A percentile compares a stretch with the other conserved stretches of the same genome.
Conservation (phyloP, 352 stramenopile species). For the Phytophthora vignae region DNA sequence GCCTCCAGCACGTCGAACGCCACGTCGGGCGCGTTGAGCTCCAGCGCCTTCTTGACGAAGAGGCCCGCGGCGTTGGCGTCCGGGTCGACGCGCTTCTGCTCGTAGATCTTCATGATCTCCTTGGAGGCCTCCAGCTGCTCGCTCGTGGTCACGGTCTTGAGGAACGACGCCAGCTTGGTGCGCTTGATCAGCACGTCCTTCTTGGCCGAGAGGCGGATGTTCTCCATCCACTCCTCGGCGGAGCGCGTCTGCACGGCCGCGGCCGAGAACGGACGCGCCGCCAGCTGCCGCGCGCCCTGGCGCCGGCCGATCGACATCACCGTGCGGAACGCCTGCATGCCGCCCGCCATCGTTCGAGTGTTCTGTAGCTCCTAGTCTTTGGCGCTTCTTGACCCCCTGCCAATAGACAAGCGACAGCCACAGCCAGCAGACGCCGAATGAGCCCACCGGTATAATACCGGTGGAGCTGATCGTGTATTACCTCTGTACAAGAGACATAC, state of each 20-base stretch:
- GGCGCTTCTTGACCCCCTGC: background rate
- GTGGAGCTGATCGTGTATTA: background rate
- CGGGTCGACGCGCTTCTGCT: slow-evolving; percentile 85
- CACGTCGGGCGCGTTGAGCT: slow-evolving; percentile 75
- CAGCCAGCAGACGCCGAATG: slow-evolving; percentile 5
- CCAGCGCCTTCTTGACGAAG: slow-evolving; percentile 87
- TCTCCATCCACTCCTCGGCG: slow-evolving; percentile 82
- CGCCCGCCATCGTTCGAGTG: slow-evolving; percentile 22
- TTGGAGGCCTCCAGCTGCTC: slow-evolving; percentile 83
- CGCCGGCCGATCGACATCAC: slow-evolving; percentile 63
- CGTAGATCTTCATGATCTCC: slow-evolving; percentile 91
- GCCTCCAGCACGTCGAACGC: slow-evolving; percentile 81
- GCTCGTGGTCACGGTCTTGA: slow-evolving; percentile 84
- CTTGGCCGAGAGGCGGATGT: slow-evolving; percentile 75
- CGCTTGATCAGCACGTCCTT: slow-evolving; percentile 86
- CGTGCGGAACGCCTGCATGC: slow-evolving; percentile 78
- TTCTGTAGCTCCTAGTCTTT: no score
- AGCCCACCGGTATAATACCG: background rate
- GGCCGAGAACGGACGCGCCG: slow-evolving; percentile 40
- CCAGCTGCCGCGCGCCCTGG: slow-evolving; percentile 49
- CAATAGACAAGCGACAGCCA: slow-evolving; percentile 27
- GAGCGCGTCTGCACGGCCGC: slow-evolving; percentile 52
- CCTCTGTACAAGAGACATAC: no score
- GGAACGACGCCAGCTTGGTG: slow-evolving; percentile 85
- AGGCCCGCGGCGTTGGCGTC: slow-evolving; percentile 77